phyloP scores from a whole-genome alignment of 2,329 filamentous ascomycete genomes.

The Penicillium decumbens region DNA sequence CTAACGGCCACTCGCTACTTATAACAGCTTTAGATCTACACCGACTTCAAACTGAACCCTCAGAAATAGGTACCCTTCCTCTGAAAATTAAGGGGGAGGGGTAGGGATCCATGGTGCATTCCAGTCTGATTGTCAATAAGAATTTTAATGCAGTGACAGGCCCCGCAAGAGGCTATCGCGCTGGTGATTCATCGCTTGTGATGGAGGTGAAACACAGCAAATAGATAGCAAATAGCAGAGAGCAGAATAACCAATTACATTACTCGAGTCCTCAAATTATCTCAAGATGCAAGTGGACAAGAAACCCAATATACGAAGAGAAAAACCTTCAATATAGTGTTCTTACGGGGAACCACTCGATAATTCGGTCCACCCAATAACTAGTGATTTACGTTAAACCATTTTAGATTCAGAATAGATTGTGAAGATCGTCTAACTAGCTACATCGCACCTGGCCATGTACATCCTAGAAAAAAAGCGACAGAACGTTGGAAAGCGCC shows the following conservation, averaged over 20 bases:
- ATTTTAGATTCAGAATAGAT: neutral
- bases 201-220: neutral
- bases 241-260: neutral
- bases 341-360: too few relatives aligned
- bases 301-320: neutral
- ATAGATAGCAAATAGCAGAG: too few relatives aligned
- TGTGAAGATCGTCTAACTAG: neutral
- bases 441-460: constrained; percentile 4
- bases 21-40: constrained; percentile 2
- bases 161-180: neutral
- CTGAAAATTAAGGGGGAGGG: constrained; percentile 10
- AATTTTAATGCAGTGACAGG: neutral
- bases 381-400: too few relatives aligned
- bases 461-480: constrained; percentile 9
- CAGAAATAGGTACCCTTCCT: neutral
- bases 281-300: too few relatives aligned
- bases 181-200: neutral
- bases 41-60: neutral
- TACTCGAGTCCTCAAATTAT: neutral
- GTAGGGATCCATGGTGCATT: constrained; percentile 4
- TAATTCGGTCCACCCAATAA: too few relatives aligned
- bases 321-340: too few relatives aligned
- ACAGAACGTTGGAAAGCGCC: constrained; percentile 11
- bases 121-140: constrained; percentile 7
- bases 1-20: neutral